phyloP scores from a whole-genome alignment of 2,329 filamentous ascomycete genomes.

The Colletotrichum godetiae region DNA sequence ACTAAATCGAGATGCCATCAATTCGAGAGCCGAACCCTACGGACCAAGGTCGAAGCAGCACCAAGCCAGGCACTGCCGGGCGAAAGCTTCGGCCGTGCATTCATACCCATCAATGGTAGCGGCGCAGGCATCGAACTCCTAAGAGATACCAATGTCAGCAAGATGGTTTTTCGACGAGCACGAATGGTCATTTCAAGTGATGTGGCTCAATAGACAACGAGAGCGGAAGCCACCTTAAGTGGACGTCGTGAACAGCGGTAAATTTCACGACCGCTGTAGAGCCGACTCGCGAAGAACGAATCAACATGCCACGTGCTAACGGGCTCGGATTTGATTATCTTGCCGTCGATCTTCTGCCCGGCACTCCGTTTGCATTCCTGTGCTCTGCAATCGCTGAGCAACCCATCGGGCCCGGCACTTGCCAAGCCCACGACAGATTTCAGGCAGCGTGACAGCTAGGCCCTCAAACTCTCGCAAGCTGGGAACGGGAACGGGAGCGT shows the following conservation, averaged over 20 bases:
- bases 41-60: too few relatives aligned
- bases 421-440: background rate
- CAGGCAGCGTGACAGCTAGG: background rate
- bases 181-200: too few relatives aligned
- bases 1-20: background rate
- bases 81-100: too few relatives aligned
- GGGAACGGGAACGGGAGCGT: background rate
- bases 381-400: background rate
- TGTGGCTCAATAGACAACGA: background rate
- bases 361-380: constrained; percentile 1
- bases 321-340: background rate
- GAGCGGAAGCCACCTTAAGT: background rate
- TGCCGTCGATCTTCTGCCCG: background rate
- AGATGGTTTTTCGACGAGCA: too few relatives aligned
- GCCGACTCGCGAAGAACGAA: too few relatives aligned
- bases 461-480: background rate
- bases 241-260: background rate
- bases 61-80: too few relatives aligned
- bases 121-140: too few relatives aligned
- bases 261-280: background rate
- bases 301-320: background rate
- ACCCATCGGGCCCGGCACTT: background rate
- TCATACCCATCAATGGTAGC: too few relatives aligned
- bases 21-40: background rate
- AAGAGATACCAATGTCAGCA: too few relatives aligned